Base-by-base conservation (phyloP, 768 basidiomycete species). In the Galerina marginata region DNA sequence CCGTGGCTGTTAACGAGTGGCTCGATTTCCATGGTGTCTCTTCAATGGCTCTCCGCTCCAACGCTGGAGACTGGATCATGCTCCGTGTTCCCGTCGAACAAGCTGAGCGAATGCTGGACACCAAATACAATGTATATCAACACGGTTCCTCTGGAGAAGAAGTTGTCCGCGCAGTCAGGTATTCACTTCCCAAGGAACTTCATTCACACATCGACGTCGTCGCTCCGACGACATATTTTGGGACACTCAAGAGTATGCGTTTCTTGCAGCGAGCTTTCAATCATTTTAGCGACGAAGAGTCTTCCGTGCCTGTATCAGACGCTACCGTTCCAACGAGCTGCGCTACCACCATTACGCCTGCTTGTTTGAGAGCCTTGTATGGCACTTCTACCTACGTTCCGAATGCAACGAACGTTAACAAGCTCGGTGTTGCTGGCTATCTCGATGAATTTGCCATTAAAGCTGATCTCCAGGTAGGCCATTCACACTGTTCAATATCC, bases 191-290 rank as follows among this genome's bases (percentile, higher is more conserved):
- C 14, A 68, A 74, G 45, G 74, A 75, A 4, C 74, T 88, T 38
- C 84, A 85, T 44, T 69, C 73, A 0, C 85, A 89, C 61, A 72
- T 92, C 63, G 74, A 85, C 26, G 73, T 88, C 23, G 77, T 91
- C 29, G 76, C 87, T 0, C 90, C 90, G 1, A 84, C 83, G 1
- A 90, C 88, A 5, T 85, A 86, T 66, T 90, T 90, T 64, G 81
- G 86, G 14, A 82, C 84, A 9, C 71, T 84, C 50, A 76, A 71
- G 12, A 79, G 77, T 63, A 85, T 88, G 10, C 82, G 80, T 67
- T 84, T 82, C 72, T 59, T 84, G 25, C 81, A 86, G 66, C 82
- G 85, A 16, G 75, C 84, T 39, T 72, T 80, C 43, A 70, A 78
- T 48, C 77, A 81, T 56, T 69, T 81, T 1, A 58, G 56, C 9